A percentile compares a stretch with the other conserved stretches of the same genome.
phyloP scores from a whole-genome alignment of 2,329 filamentous ascomycete genomes.

The Colletotrichum neosansevieriae region DNA sequence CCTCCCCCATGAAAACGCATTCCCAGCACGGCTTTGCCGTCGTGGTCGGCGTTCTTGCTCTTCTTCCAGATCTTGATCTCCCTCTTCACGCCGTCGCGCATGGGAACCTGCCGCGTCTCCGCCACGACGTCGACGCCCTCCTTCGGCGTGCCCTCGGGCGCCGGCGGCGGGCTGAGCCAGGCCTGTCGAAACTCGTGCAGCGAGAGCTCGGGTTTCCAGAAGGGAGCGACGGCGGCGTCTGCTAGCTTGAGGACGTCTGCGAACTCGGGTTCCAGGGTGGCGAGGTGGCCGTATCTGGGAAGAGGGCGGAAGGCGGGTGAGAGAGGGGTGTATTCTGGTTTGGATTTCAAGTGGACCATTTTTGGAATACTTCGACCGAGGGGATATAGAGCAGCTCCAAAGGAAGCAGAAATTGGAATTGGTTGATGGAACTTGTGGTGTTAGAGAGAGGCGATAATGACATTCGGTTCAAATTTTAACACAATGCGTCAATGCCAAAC shows the following conservation, averaged over 20 bases:
- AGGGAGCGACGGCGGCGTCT: constrained; percentile 43
- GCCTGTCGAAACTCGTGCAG: constrained; percentile 47
- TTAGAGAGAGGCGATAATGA: too few relatives aligned
- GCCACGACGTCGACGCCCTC: constrained; percentile 51
- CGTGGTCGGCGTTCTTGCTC: constrained; percentile 37
- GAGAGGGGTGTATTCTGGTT: constrained; percentile 46
- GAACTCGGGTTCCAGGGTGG: constrained; percentile 49
- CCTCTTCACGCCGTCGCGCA: constrained; percentile 49
- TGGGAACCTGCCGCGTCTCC: constrained; percentile 45
- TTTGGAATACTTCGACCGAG: too few relatives aligned
- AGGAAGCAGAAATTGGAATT: neutral
- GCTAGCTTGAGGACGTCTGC: constrained; percentile 45
- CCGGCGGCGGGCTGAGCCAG: constrained; percentile 44
- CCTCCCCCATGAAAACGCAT: constrained; percentile 54
- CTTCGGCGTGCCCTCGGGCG: constrained; percentile 47
- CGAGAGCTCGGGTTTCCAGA: constrained; percentile 47
- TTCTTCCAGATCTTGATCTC: constrained; percentile 52
- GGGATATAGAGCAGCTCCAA: too few relatives aligned
- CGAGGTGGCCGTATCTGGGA: constrained; percentile 51
- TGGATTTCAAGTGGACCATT: constrained; percentile 43
- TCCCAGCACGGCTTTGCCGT: constrained; percentile 43
- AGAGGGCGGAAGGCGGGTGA: constrained; percentile 49
- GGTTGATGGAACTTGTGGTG: neutral
- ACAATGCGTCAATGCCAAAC: too few relatives aligned
- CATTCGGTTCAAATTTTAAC: neutral